These are phyloP conservation scores for Paulownia fortunei DNA, from an alignment of 257 asterid genomes.

Conservation along the genomic window DNA sequence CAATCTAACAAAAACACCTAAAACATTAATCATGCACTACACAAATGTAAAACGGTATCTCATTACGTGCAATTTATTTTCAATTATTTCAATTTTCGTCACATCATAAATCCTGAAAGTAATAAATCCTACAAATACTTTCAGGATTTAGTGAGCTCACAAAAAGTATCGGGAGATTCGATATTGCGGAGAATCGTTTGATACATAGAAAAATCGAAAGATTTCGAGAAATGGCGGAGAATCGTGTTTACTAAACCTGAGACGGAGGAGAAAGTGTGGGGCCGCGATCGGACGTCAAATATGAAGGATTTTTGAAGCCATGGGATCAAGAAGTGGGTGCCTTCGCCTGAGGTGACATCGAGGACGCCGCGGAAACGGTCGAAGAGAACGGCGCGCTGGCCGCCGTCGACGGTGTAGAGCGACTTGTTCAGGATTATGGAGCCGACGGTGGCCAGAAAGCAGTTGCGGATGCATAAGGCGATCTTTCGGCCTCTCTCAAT, in stretches of 20 bases:
- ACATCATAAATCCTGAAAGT: neutral
- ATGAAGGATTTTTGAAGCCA: constrained; percentile 64
- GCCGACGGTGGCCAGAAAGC: constrained; percentile 39
- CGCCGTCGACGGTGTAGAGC: constrained; percentile 73
- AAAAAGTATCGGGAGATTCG: neutral
- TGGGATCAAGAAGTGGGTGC: constrained; percentile 63
- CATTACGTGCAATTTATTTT: neutral
- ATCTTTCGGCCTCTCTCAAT: too few relatives aligned
- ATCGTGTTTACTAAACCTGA: constrained; percentile 38
- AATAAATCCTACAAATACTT: neutral
- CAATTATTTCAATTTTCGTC: neutral
- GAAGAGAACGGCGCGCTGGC: constrained; percentile 67
- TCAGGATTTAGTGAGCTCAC: neutral
- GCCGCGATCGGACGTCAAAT: constrained; percentile 60
- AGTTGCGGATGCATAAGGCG: too few relatives aligned
- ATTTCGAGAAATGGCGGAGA: neutral
- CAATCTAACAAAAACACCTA: neutral
- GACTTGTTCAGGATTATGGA: constrained; percentile 44
- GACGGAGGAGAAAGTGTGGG: too few relatives aligned
- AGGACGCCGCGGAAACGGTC: constrained; percentile 64
- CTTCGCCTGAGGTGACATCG: constrained; percentile 59
- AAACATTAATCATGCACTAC: neutral
- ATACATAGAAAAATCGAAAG: too few relatives aligned
- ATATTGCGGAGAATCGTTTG: too few relatives aligned
- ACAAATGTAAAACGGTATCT: neutral